Evolutionary conservation across 2,329 filamentous ascomycete species (phyloP), one percentile per base, ranked within the genome.

Genomic region (Paracoccidioides lutzii): DNA sequence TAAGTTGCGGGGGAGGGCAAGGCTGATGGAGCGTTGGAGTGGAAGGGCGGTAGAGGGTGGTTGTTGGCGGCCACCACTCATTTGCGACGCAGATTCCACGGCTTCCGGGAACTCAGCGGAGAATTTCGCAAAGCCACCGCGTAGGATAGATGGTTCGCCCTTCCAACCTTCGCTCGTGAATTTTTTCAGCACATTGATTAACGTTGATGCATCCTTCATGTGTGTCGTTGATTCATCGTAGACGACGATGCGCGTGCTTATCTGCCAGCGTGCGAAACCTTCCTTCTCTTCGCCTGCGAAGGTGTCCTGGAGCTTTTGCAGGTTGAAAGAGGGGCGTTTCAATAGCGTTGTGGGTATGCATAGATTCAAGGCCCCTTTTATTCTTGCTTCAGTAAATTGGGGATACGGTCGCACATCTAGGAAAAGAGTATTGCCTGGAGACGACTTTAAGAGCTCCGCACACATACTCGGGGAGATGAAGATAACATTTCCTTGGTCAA

Each of bases 311-410:
- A 98, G 76, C 67, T 94, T 96, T 59, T 90, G 79, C 10, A 95
- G 80, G 62, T 91, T 91, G 71, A 94, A 97, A 0, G 90, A 94
- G 0, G 88, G 84, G 52, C 93, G 80, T 71, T 97, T 97, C 15
- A 98, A 73, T 12, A 98, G 75, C 0, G 91, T 97, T 0, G 93
- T 97, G 0, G 93, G 93, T 58, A 97, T 95, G 66, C 93, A 97
- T 4, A 98, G 76, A 66, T 94, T 97, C 37, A 98, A 73, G 0
- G 91, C 88, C n/a, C 85, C 84, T 52, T 78, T 74, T 55, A 97
- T 87, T 35, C 87, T 82, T 28, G 87, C 84, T 48, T 81, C 78
- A 0, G 83, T 80, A 66, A 86, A 96, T 61, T 91, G 88, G 22
- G 90, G 89, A 33, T 85, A 88, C 0, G 94, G 90, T 42, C 93